Evolutionary conservation across 148 eudicot genomes (phyloP).

Genomic region (Cornus kousa): DNA sequence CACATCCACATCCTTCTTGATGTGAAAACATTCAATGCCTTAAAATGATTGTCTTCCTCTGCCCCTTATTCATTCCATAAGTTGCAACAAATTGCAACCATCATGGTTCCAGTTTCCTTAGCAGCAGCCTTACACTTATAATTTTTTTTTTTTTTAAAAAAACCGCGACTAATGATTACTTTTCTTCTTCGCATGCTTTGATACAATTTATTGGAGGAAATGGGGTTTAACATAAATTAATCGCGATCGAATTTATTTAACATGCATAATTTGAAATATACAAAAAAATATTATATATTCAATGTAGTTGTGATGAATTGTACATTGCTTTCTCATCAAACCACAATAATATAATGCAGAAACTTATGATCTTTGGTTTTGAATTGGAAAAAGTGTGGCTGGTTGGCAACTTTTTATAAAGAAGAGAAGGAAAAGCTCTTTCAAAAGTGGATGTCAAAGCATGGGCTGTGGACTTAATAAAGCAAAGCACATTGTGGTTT

Average conservation of each 20-base stretch:
- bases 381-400: not conserved
- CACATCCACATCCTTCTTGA: not conserved
- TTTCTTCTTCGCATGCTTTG: constrained; percentile 3
- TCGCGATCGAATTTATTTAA: not conserved
- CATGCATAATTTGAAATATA: not conserved
- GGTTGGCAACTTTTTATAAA: not conserved
- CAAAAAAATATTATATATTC: not conserved
- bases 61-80: not conserved
- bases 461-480: not conserved
- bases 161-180: constrained; percentile 8
- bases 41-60: not conserved
- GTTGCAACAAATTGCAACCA: not conserved
- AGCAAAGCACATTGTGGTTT: not conserved
- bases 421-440: constrained; percentile 3
- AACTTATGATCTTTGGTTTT: no score
- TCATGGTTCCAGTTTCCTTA: not conserved
- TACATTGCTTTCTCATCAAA: not conserved
- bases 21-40: not conserved
- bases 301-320: not conserved
- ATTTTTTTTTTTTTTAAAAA: not conserved
- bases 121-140: constrained; percentile 4
- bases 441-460: not conserved
- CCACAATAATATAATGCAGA: no score
- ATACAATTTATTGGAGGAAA: not conserved
- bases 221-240: not conserved